These are phyloP conservation scores for Diplodia sapinea DNA, from an alignment of 2,329 filamentous ascomycete species.

Conservation along the genomic window DNA sequence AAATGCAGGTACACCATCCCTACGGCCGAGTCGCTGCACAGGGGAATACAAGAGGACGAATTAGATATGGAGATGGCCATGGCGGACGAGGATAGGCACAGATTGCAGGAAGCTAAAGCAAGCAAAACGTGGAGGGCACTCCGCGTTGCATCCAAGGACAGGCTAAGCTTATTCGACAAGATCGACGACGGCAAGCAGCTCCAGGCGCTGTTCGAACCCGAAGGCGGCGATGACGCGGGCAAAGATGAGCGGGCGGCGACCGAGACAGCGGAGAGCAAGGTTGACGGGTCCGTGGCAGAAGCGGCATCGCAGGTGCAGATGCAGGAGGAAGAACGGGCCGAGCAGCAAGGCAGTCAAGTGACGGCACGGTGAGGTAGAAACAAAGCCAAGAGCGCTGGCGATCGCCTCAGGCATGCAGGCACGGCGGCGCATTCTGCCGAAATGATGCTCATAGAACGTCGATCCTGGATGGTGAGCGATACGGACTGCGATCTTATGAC, in stretches of 20 bases:
- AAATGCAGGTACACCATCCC: conserved; percentile 69
- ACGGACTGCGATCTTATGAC: conserved; percentile 29
- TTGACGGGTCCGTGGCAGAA: conserved; percentile 41
- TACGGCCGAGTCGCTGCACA: conserved; percentile 71
- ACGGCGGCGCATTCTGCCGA: conserved; percentile 29
- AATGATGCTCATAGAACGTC: conserved; percentile 30
- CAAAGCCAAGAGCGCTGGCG: conserved; percentile 38
- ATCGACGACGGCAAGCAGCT: conserved; percentile 81
- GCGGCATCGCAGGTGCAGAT: conserved; percentile 42
- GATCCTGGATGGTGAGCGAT: conserved; percentile 28
- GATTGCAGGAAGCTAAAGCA: conserved; percentile 72
- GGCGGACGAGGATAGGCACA: conserved; percentile 64
- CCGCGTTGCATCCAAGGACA: conserved; percentile 75
- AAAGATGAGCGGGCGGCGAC: conserved; percentile 42
- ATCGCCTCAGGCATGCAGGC: conserved; percentile 36
- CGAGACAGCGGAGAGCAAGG: conserved; percentile 46
- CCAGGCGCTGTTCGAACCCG: conserved; percentile 56
- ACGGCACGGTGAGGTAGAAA: conserved; percentile 38
- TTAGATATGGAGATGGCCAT: conserved; percentile 85
- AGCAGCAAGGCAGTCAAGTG: conserved; percentile 45
- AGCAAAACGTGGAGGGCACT: conserved; percentile 92
- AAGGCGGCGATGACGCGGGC: conserved; percentile 42
- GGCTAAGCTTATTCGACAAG: conserved; percentile 81
- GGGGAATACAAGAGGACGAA: conserved; percentile 77
- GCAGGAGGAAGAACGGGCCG: conserved; percentile 49